Evolutionary conservation across 1,139 yeast species (phyloP).

Genomic region (Magnusiomyces sp.): DNA sequence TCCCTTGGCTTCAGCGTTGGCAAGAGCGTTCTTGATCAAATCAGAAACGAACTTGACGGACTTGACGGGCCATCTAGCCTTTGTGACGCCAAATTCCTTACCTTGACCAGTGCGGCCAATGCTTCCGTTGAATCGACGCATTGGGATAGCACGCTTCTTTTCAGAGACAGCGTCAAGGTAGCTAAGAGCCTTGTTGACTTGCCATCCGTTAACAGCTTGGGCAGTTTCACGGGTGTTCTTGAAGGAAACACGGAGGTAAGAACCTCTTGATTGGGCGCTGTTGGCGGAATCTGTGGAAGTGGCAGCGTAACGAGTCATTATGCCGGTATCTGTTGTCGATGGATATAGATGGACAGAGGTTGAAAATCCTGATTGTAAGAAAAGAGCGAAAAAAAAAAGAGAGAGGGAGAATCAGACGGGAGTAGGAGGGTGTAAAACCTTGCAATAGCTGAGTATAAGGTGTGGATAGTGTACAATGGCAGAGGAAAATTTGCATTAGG

Average conservation of each 20-base stretch:
- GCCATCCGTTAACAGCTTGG: conserved; percentile 97
- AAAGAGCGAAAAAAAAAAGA: conserved; percentile 5
- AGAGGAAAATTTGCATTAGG: no score
- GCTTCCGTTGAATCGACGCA: conserved; percentile 95
- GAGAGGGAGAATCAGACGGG: conserved; percentile 5
- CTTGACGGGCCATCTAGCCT: conserved; percentile 99
- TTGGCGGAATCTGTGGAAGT: conserved; percentile 98
- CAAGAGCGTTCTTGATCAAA: conserved; percentile 93
- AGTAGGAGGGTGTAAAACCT: neutral
- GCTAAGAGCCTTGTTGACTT: conserved; percentile 88
- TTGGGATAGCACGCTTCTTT: conserved; percentile 99
- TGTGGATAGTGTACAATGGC: no score
- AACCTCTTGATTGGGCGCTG: conserved; percentile 99
- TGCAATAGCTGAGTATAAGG: no score
- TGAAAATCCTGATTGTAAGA: no score
- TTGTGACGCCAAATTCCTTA: conserved; percentile 99
- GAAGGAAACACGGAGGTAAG: conserved; percentile 98
- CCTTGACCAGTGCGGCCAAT: conserved; percentile 99
- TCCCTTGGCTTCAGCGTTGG: conserved; percentile 99
- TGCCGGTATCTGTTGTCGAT: conserved; percentile 15
- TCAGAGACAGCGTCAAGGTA: conserved; percentile 95
- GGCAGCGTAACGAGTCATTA: conserved; percentile 95
- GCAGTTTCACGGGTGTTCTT: conserved; percentile 99
- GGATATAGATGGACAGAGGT: neutral
- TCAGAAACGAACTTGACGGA: conserved; percentile 93